Base-by-base conservation (phyloP, 306 rosid species). In the Pueraria montana region DNA sequence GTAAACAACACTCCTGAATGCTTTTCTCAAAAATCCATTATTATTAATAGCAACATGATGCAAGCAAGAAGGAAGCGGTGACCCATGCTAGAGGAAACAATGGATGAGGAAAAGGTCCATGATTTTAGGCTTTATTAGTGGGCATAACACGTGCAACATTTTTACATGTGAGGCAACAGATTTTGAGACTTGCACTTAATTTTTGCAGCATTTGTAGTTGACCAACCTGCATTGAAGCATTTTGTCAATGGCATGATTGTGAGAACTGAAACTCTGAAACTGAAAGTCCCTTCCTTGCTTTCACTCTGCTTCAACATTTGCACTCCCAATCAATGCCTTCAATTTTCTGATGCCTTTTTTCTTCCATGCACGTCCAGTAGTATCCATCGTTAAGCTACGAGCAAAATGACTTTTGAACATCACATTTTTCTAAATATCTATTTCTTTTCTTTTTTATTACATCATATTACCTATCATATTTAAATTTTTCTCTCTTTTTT, bases 171-270 rank as follows among this genome's bases (percentile, higher is more conserved):
- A 74, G 59, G 20, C 4, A 52, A 38, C 13, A 52, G 23, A 40
- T 75, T 67, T 82, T 43, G 77, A 76, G 56, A 82, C 21, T 75
- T 67, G 58, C 77, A 75, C 27, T 53, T 11, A 38, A 76, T 75
- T 65, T 74, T 24, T 74, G 76, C 48, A 65, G 77, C 81, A 75
- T 40, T 82, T 67, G 52, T 53, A 6, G 81, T 74, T 74, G 68
- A 82, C 80, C 85, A 12, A 65, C 59, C 18, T 23, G 62, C 16
- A 2, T 49, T 26, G 16, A 11, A 17, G 45, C 58, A 34, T 24
- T 80, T 79, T 63, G 9, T 79, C 77, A 68, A 68, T 53, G 45
- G n/a, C 30, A 50, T 77, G 64, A 79, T 65, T 50, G n/a, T 68
- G 16, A 72, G 20, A 79, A 79, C 56, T 79, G 40, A 27, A 27